A percentile compares a stretch with the other conserved stretches of the same genome.
These are phyloP conservation scores for Dactylellina sp. DNA, from an alignment of 2,329 filamentous ascomycete genomes.

Conservation along the genomic window DNA sequence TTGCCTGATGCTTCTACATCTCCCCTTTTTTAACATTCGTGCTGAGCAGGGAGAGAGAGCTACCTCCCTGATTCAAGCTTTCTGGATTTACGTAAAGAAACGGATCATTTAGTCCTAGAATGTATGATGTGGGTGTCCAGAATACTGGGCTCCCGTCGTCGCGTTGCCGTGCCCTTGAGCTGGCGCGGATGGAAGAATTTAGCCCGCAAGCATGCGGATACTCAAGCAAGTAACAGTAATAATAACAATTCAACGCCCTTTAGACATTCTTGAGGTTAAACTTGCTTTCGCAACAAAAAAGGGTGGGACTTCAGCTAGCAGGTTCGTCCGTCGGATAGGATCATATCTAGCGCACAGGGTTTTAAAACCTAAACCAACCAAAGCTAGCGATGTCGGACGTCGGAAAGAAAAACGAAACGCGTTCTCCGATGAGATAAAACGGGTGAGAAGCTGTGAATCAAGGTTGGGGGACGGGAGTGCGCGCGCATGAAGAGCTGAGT, in stretches of 20 bases:
- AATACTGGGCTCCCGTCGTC: neutral
- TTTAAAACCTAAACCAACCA: neutral
- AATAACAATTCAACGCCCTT: neutral
- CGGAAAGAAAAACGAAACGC: conserved; percentile 14
- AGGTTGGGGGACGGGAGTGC: conserved; percentile 4
- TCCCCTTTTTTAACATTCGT: neutral
- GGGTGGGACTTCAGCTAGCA: no score
- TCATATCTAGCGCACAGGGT: no score
- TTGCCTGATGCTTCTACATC: neutral
- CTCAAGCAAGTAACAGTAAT: conserved; percentile 27
- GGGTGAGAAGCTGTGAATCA: conserved; percentile 15
- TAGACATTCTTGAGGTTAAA: no score
- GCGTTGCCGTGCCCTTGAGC: conserved; percentile 14
- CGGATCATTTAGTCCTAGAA: conserved; percentile 22
- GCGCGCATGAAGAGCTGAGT: conserved; percentile 22
- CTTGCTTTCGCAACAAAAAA: no score
- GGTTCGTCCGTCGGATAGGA: no score
- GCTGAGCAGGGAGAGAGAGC: neutral
- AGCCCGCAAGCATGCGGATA: conserved; percentile 36
- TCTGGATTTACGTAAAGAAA: conserved; percentile 45
- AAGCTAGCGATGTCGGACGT: conserved; percentile 40
- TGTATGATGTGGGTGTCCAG: neutral
- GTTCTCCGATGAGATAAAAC: conserved; percentile 17
- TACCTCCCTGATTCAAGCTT: neutral
- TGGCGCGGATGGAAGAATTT: conserved; percentile 8